A percentile compares a stretch with the other conserved stretches of the same genome.
Conservation (phyloP, 345 rosid genomes). For the Clarkia xantiana region DNA sequence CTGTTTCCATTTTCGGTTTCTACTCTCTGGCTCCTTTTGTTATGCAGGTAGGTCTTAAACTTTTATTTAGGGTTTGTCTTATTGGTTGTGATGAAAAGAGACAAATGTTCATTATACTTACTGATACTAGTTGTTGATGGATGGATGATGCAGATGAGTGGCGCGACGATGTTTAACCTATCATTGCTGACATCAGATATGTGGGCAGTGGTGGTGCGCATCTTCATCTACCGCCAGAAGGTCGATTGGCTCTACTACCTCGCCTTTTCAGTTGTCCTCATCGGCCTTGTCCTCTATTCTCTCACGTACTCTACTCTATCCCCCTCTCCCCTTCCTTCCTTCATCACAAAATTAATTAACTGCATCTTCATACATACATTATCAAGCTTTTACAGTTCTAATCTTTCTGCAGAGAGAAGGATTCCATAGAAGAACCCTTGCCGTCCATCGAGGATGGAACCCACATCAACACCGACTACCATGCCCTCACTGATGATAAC, state of each 20-base stretch:
- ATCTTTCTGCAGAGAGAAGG: not conserved
- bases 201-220: constrained; percentile 47
- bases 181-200: constrained; percentile 42
- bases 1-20: constrained; percentile 19
- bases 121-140: not conserved
- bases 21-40: constrained; percentile 33
- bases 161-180: constrained; percentile 45
- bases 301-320: constrained; percentile 17
- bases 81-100: not conserved
- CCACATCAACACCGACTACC: constrained; percentile 1
- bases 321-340: constrained; percentile 1
- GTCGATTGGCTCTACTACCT: constrained; percentile 48
- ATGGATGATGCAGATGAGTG: constrained; percentile 43
- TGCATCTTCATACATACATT: too few species aligned
- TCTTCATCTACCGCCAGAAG: constrained; percentile 35
- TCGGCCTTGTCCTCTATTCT: constrained; percentile 36
- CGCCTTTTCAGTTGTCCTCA: constrained; percentile 23
- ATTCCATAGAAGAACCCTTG: not conserved
- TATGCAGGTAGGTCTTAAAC: constrained; percentile 23
- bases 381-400: not conserved
- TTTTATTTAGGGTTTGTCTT: not conserved
- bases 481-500: not conserved
- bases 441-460: not conserved
- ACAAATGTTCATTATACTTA: not conserved
- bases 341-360: too few species aligned